These are phyloP conservation scores for Groenewaldozyma tartarivorans DNA, from an alignment of 805 yeast species.

Conservation along the genomic window DNA sequence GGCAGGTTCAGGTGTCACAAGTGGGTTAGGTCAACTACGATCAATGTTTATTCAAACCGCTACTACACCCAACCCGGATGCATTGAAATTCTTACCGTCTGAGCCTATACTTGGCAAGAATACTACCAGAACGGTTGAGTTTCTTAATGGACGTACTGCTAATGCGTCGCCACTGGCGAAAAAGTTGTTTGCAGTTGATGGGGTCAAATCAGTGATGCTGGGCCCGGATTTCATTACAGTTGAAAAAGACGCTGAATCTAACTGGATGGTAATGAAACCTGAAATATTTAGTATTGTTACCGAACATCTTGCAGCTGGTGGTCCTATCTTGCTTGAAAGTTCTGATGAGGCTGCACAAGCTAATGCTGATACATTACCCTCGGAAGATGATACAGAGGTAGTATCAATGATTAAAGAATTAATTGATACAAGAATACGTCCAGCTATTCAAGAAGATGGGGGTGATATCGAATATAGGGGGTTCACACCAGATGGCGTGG, in stretches of 20 bases:
- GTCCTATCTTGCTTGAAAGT: constrained; percentile 39
- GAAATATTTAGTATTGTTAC: constrained; percentile 45
- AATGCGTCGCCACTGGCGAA: constrained; percentile 66
- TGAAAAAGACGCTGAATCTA: constrained; percentile 48
- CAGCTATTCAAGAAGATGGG: constrained; percentile 98
- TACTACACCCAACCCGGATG: constrained; percentile 79
- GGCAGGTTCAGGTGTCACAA: too few species aligned
- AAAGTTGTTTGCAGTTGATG: constrained; percentile 65
- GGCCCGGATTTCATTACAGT: constrained; percentile 80
- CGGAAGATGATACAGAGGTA: constrained; percentile 68
- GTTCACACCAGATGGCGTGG: constrained; percentile 82
- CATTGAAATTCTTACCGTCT: constrained; percentile 75
- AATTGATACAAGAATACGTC: constrained; percentile 89
- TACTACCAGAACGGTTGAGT: constrained; percentile 53
- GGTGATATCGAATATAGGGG: constrained; percentile 90
- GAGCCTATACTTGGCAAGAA: constrained; percentile 49
- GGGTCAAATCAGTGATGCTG: constrained; percentile 65
- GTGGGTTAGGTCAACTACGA: too few species aligned
- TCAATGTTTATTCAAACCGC: constrained; percentile 65
- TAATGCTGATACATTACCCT: constrained; percentile 32
- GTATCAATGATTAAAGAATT: constrained; percentile 86
- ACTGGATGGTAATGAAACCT: constrained; percentile 68
- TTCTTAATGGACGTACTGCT: constrained; percentile 67
- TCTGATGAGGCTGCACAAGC: constrained; percentile 25
- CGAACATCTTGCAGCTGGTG: constrained; percentile 36